phyloP scores from a whole-genome alignment of 164 flowering plant genomes.

The Nymphaea thermarum region DNA sequence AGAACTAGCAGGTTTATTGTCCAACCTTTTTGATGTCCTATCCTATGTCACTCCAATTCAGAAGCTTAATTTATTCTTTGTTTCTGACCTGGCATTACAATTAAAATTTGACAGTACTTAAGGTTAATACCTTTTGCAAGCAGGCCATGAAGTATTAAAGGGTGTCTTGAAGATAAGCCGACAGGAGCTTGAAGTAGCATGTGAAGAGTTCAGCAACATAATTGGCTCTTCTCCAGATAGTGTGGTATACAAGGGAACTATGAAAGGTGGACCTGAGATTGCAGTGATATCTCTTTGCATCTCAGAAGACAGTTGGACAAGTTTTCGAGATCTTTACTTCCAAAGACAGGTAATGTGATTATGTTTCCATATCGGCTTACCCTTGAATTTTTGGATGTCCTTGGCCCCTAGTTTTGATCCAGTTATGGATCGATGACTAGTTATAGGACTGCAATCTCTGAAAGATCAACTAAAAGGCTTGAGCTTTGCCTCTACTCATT shows the following conservation, averaged over 20 bases:
- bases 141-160: conserved; percentile 69
- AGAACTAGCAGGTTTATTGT: conserved; percentile 40
- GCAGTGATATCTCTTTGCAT: conserved; percentile 87
- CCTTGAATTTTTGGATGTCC: too few species aligned
- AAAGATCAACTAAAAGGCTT: too few species aligned
- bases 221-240: conserved; percentile 94
- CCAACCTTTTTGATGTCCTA: background rate
- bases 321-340: conserved; percentile 76
- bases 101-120: background rate
- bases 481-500: too few species aligned
- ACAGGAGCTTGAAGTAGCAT: conserved; percentile 93
- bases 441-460: too few species aligned
- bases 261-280: conserved; percentile 84
- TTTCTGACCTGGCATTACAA: background rate
- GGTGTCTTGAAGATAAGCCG: conserved; percentile 53
- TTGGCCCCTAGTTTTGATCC: too few species aligned
- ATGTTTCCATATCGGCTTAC: background rate
- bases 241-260: conserved; percentile 72
- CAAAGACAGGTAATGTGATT: conserved; percentile 57
- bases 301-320: conserved; percentile 84
- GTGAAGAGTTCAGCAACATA: conserved; percentile 98
- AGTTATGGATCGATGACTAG: too few species aligned
- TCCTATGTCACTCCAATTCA: background rate
- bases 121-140: background rate
- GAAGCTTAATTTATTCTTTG: background rate